Evolutionary conservation across 2,329 filamentous ascomycete species (phyloP).

Genomic region (Penicillium sp.): DNA sequence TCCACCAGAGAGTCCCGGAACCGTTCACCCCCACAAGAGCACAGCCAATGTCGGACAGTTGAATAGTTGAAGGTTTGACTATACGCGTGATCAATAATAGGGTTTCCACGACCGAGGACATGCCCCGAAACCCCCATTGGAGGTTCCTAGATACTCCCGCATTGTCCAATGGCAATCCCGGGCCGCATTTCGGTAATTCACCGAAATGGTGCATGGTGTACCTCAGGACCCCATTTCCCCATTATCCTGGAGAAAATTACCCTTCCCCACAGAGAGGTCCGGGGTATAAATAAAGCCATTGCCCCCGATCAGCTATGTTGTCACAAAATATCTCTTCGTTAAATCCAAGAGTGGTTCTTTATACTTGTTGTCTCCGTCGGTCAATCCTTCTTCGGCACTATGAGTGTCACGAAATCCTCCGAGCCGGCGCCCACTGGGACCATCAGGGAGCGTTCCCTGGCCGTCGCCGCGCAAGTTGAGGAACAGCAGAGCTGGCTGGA

Average conservation of each 20-base stretch:
- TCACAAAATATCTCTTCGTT: neutral
- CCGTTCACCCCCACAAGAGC: neutral
- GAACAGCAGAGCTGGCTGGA: constrained; percentile 33
- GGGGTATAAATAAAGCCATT: constrained; percentile 18
- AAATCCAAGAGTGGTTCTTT: neutral
- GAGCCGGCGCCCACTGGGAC: constrained; percentile 12
- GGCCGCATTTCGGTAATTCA: neutral
- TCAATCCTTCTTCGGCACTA: neutral
- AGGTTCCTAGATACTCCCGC: neutral
- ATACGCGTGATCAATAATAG: neutral
- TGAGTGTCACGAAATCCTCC: constrained; percentile 1
- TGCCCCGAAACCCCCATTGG: neutral
- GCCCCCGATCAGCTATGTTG: neutral
- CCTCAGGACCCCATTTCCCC: neutral
- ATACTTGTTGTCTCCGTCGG: neutral
- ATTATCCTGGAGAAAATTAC: constrained; percentile 11
- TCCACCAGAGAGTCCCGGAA: constrained; percentile 1
- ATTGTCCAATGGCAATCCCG: neutral
- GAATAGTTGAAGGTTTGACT: neutral
- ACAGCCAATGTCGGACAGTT: neutral
- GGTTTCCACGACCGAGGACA: neutral
- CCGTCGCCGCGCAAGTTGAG: constrained; percentile 21
- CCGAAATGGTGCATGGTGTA: neutral
- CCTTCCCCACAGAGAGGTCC: constrained; percentile 11
- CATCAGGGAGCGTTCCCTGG: constrained; percentile 20